Conservation (phyloP, 2,329 filamentous ascomycete genomes). For the Plenodomus tracheiphilus region DNA sequence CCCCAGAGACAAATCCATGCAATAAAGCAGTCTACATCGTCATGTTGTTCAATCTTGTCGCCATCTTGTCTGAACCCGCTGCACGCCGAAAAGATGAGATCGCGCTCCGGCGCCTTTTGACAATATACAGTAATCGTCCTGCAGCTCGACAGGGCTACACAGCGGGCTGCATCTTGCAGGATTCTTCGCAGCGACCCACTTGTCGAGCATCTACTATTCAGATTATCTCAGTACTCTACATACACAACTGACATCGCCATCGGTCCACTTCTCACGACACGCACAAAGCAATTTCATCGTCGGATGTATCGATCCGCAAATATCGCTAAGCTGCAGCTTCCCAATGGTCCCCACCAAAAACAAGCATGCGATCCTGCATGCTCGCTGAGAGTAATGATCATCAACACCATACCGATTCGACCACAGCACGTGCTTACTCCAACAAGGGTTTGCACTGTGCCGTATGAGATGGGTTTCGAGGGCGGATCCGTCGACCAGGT, state of each 20-base stretch:
- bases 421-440: not conserved
- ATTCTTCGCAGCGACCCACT: not conserved
- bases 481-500: not conserved
- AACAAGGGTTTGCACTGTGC: not conserved
- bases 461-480: not conserved
- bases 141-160: too few relatives aligned
- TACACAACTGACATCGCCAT: not conserved
- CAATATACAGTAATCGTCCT: too few relatives aligned
- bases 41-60: not conserved
- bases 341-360: not conserved
- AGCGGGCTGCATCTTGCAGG: too few relatives aligned
- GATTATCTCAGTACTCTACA: not conserved
- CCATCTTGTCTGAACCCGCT: not conserved
- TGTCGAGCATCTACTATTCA: not conserved
- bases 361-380: not conserved
- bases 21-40: constrained; percentile 31
- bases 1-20: constrained; percentile 25
- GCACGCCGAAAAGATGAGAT: not conserved
- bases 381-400: not conserved
- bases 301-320: not conserved
- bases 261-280: not conserved
- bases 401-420: not conserved
- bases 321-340: not conserved
- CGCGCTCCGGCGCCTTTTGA: too few relatives aligned
- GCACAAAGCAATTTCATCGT: not conserved